Percentiles rank a stretch among this genome's conserved stretches.
These are phyloP conservation scores for Cyclotella kingstonii DNA, from an alignment of 108 stramenopile genomes.

Conservation along the genomic window DNA sequence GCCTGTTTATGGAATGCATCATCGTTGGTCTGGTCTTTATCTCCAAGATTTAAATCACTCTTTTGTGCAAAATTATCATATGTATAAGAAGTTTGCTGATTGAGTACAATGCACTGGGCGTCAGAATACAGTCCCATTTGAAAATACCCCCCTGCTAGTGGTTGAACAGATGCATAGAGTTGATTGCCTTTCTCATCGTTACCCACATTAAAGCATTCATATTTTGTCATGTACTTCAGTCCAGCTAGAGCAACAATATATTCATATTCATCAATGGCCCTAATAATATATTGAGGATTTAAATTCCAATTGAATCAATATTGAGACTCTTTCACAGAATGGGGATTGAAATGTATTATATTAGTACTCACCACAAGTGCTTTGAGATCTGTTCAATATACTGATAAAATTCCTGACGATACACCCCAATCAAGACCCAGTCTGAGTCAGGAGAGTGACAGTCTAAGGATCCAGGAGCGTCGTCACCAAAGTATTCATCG, in stretches of 20 bases:
- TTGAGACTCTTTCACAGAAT: neutral
- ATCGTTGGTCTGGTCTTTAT: slow-evolving; percentile 37
- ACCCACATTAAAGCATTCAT: slow-evolving; percentile 64
- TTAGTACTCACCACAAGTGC: slow-evolving; percentile 66
- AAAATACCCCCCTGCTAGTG: slow-evolving; percentile 54
- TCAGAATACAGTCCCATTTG: slow-evolving; percentile 79
- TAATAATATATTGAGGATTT: neutral
- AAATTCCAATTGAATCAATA: neutral
- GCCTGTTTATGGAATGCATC: slow-evolving; percentile 36
- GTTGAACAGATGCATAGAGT: slow-evolving; percentile 67
- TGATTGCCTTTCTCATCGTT: slow-evolving; percentile 50
- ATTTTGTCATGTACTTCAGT: slow-evolving; percentile 80
- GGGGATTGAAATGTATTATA: neutral
- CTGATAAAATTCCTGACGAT: slow-evolving; percentile 88
- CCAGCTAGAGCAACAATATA: slow-evolving; percentile 83
- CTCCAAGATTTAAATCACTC: slow-evolving; percentile 45
- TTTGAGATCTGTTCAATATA: slow-evolving; percentile 90
- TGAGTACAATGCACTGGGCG: slow-evolving; percentile 50
- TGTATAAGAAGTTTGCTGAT: slow-evolving; percentile 48
- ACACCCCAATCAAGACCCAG: slow-evolving; percentile 82
- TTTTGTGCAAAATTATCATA: slow-evolving; percentile 65
- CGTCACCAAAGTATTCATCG: slow-evolving; percentile 68
- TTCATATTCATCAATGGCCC: slow-evolving; percentile 81
- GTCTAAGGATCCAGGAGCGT: slow-evolving; percentile 53
- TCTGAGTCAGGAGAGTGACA: slow-evolving; percentile 77